phyloP scores from a whole-genome alignment of 306 rosid genomes.

The Carpinus viminea region DNA sequence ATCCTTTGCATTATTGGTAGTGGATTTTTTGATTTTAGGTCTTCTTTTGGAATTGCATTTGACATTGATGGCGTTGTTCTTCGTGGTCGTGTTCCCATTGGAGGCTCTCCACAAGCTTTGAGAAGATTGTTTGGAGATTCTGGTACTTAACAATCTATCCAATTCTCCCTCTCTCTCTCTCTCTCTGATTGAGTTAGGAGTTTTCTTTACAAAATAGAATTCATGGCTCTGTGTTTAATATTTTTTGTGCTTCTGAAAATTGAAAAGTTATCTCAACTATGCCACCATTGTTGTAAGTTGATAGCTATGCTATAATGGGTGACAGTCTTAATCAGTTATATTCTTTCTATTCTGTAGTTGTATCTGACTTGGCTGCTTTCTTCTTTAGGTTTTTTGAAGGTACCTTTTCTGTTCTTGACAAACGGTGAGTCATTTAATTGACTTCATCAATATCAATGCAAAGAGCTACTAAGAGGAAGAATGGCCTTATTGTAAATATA shows the following conservation, averaged over 20 bases:
- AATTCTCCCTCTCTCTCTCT: not conserved
- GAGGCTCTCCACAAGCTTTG: constrained; percentile 38
- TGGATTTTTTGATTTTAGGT: constrained; percentile 14
- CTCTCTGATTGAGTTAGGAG: not conserved
- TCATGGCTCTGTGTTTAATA: not conserved
- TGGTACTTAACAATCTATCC: constrained; percentile 11
- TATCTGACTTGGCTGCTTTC: not conserved
- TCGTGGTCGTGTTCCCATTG: constrained; percentile 33
- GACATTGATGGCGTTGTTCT: constrained; percentile 43
- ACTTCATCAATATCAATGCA: not conserved
- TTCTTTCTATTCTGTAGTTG: not conserved
- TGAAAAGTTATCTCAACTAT: not conserved
- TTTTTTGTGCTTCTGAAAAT: not conserved
- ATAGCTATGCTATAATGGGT: not conserved
- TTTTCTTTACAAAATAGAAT: not conserved
- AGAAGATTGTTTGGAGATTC: constrained; percentile 30
- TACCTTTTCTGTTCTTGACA: constrained; percentile 38
- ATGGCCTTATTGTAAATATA: not conserved
- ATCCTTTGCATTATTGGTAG: not conserved
- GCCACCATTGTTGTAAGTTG: not conserved
- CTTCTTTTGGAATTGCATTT: constrained; percentile 38
- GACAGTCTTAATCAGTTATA: not conserved
- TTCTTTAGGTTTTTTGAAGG: constrained; percentile 29
- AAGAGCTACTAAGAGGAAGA: not conserved
- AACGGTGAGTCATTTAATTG: constrained; percentile 22